Base-by-base conservation (phyloP, 2,329 filamentous ascomycete genomes). In the Colletotrichum sidae region DNA sequence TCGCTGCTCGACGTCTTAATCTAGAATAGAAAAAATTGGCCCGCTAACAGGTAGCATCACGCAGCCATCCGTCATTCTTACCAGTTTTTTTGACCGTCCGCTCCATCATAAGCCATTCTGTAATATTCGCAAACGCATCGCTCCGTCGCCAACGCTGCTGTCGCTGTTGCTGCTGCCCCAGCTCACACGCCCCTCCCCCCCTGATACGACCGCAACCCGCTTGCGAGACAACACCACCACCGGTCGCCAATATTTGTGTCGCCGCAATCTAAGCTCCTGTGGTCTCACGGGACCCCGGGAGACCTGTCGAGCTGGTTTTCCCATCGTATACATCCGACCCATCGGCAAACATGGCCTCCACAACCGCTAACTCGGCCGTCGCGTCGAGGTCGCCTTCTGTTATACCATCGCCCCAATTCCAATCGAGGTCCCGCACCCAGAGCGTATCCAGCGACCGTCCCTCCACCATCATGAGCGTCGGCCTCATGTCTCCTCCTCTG, bases 391-490 rank as follows among this genome's bases (percentile, higher is more conserved):
- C 77, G 67, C 66, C 74, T 25, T 78, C 78, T 44, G 76, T 71
- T 65, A 69, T 75, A 61, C 65, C 72, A 46, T 77, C 78, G 49
- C 75, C 70, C 35, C 55, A 75, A 34, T 74, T 76, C 56, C 73
- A 72, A 49, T 72, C 74, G 67, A 75, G 78, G 70, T 86, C 86
- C 41, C 81, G 86, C 71, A 83, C 84, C 12, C 85, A 86, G 69
- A 92, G 90, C 77, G 84, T 91, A 69, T 92, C 89, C 67, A 92
- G 90, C 81, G 91, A 93, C 76, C 81, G 87, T 66, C 87, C 89
- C 33, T 92, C 90, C 6, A 80, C 84, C 68, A 82, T 86, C 68
- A 81, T 85, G 72, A 81, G 79, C 76, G 81, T 83, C 73, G 85
- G 85, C 72, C 79, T 91, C 54, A 83, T 88, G 76, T 87, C 88